Percentiles rank a stretch among this genome's conserved stretches.
Conservation (phyloP, 2,329 filamentous ascomycete genomes). For the Dactylellina leptospora region DNA sequence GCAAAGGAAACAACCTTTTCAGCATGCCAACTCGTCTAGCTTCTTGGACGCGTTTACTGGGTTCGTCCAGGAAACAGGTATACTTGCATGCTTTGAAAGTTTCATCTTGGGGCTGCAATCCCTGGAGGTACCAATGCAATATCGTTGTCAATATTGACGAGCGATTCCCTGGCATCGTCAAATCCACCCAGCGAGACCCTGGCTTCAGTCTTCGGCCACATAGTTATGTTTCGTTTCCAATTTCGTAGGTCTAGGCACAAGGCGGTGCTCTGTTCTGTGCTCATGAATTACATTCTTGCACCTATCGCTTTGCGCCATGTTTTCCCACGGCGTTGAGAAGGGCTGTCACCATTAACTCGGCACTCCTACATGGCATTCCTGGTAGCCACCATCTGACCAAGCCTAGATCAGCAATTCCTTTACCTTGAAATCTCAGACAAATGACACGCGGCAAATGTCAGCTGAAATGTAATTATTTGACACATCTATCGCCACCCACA, state of each 20-base stretch:
- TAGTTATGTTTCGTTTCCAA: no score
- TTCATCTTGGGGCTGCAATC: conserved; percentile 17
- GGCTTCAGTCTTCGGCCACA: no score
- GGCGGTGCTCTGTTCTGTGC: no score
- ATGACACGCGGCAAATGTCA: conserved; percentile 39
- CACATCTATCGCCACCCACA: conserved; percentile 18
- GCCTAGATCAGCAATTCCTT: conserved; percentile 24
- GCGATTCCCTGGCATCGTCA: conserved; percentile 17
- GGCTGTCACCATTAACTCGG: no score
- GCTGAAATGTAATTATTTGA: conserved; percentile 13
- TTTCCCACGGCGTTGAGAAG: no score
- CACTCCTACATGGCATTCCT: no score
- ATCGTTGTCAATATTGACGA: conserved; percentile 17
- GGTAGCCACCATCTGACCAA: conserved; percentile 12
- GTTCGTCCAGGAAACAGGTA: conserved; percentile 14
- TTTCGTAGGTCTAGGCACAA: no score
- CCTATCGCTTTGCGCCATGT: no score
- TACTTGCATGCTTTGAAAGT: conserved; percentile 17
- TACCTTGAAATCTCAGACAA: conserved; percentile 28
- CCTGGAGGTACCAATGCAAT: conserved; percentile 23
- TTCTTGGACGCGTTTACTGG: not conserved
- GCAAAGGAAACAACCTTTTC: no score
- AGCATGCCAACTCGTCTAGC: no score
- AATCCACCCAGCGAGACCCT: conserved; percentile 18
- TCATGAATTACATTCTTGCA: no score